These are phyloP conservation scores for Colletotrichum sp. DNA, from an alignment of 2,329 filamentous ascomycete species.

Conservation along the genomic window DNA sequence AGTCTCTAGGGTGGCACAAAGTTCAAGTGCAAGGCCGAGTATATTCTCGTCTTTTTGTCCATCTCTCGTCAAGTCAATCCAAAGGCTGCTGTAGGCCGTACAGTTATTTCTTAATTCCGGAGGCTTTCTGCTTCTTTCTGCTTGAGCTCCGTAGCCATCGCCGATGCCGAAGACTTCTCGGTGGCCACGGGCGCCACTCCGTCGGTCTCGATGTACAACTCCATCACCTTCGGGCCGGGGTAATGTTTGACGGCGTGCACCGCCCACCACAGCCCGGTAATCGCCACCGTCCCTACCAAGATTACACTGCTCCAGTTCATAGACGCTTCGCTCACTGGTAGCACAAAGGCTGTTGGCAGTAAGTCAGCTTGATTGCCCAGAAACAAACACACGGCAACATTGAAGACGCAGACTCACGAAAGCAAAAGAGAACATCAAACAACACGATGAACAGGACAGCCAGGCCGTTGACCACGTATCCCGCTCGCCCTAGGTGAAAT, in stretches of 20 bases:
- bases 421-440: slow-evolving; percentile 66
- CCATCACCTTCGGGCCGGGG: slow-evolving; percentile 54
- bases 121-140: neutral
- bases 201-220: slow-evolving; percentile 45
- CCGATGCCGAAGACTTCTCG: slow-evolving; percentile 13
- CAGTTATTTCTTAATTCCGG: neutral
- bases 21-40: neutral
- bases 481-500: slow-evolving; percentile 59
- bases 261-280: slow-evolving; percentile 57
- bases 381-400: neutral
- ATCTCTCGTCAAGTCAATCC: neutral
- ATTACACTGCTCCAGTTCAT: slow-evolving; percentile 64
- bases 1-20: neutral
- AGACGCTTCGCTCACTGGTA: slow-evolving; percentile 42
- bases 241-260: slow-evolving; percentile 52
- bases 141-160: neutral
- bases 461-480: slow-evolving; percentile 52
- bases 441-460: slow-evolving; percentile 58
- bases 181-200: neutral
- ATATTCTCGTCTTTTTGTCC: neutral
- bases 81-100: neutral
- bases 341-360: slow-evolving; percentile 38
- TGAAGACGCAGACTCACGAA: slow-evolving; percentile 48
- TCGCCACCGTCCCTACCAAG: slow-evolving; percentile 49
- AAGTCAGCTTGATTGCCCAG: neutral